Evolutionary conservation across 2,329 filamentous ascomycete species (phyloP), one percentile per base, ranked within the genome.

Genomic region (Cercospora sp.): DNA sequence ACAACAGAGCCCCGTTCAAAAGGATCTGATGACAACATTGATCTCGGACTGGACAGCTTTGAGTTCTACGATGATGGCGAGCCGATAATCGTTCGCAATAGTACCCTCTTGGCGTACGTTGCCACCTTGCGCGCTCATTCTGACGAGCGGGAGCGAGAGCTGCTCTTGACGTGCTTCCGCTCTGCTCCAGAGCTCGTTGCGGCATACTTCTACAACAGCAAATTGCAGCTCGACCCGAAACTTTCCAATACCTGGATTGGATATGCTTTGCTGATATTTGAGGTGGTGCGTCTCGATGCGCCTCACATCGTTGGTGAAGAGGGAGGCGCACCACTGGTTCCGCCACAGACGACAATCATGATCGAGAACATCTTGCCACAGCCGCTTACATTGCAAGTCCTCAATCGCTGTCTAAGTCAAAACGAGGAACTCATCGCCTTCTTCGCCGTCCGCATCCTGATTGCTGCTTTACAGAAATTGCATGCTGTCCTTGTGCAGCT

Each of bases 171-270:
- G 3, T 93, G 96, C 36, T 96, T 99, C 76, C 85, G 84, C 69
- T 87, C 87, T 7, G 92, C 91, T 0, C 94, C 96, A 0, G 95
- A 98, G 79, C 85, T 98, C 3, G 87, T 96, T 1, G 91, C 93
- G 53, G 89, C 93, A 75, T 99, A 96, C 78, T 98, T 97, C 76
- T 84, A 89, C 53, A 94, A 93, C 76, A 89, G 87, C 68, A 87
- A 90, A 26, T 95, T 98, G 75, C 88, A 90, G 0, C 93, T 96
- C 70, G 94, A 98, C 51, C 94, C 95, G 0, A 98, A 97, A 76
- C 85, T 96, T 5, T 95, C 93, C 3, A 90, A 93, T 55, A 95
- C 93, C 0, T 99, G 95, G 95, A 91, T 98, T 72, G 94, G 94
- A 51, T 97, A 96, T 77, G 93, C 93, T 0, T 89, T 93, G 0